phyloP scores from a whole-genome alignment of 371 early-diverging fungal species.

The Mucor mucedo region DNA sequence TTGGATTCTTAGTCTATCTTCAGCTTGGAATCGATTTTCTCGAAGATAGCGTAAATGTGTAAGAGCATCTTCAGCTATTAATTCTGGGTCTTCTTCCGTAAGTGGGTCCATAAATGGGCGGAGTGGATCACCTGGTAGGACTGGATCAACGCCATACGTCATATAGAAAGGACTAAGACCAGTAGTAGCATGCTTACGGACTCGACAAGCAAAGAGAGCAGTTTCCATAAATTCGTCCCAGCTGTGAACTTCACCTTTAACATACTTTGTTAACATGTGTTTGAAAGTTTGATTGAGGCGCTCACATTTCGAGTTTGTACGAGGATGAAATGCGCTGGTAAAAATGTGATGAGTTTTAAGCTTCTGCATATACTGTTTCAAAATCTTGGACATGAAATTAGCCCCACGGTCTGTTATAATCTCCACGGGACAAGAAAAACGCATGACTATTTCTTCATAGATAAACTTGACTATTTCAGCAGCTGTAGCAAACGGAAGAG shows the following conservation, averaged over 20 bases:
- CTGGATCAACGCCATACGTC: constrained; percentile 23
- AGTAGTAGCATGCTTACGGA: constrained; percentile 10
- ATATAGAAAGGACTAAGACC: constrained; percentile 17
- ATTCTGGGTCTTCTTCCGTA: not conserved
- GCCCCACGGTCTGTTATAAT: constrained; percentile 30
- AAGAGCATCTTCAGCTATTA: not conserved
- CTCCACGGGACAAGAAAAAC: constrained; percentile 35
- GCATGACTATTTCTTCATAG: constrained; percentile 33
- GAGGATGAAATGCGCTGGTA: too few relatives aligned
- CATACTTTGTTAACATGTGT: constrained; percentile 7
- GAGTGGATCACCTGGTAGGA: constrained; percentile 13
- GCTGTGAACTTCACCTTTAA: constrained; percentile 1
- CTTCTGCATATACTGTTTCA: too few relatives aligned
- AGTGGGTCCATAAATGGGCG: constrained; percentile 1
- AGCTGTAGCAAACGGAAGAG: too few relatives aligned
- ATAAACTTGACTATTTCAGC: too few relatives aligned
- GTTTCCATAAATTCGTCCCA: constrained; percentile 12
- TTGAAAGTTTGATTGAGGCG: constrained; percentile 25
- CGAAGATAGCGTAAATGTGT: not conserved
- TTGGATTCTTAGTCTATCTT: not conserved
- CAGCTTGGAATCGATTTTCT: not conserved
- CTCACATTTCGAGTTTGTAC: constrained; percentile 31
- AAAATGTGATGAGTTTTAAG: too few relatives aligned
- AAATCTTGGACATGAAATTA: constrained; percentile 16
- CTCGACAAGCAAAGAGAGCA: constrained; percentile 19